Base-by-base conservation (phyloP, 1,284 basidiomycete species). In the Pseudozyma thailandica region DNA sequence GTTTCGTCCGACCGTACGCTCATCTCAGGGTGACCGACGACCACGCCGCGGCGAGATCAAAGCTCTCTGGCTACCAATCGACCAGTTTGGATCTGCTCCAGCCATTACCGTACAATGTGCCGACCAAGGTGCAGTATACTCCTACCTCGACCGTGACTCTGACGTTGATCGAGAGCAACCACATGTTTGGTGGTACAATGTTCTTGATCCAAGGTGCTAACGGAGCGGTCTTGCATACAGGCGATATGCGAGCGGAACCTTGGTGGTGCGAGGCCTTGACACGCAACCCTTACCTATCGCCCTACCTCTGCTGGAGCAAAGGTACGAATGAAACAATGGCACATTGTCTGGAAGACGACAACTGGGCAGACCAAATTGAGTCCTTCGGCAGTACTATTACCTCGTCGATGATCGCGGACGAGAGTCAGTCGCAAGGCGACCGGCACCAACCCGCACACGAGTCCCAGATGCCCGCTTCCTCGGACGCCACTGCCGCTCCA, bases 121-220 rank as follows among this genome's bases (percentile, higher is more conserved):
- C 93, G 0, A 91, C 88, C 0, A 72, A 83, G 30, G 86, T 89
- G 39, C 87, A 89, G 18, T 84, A 94, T 20, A 85, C 87, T 6
- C 85, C 85, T 9, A 87, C 90, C 56, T 83, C 80, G 0, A 62
- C 46, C 1, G 88, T 93, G 3, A 89, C 85, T 0, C 87, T 96
- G 58, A 95, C 93, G 0, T 86, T 92, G 3, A 84, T 97, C 15
- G 91, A 94, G 73, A 93, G 94, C 1, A 97, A 97, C 79, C 94
- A 97, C 80, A 96, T 93, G 82, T 93, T 92, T 10, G 94, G 94
- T 0, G 90, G 92, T 0, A 89, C 92, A 27, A 96, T 97, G 94
- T 94, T 91, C 82, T 87, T 96, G 16, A 88, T 96, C 52, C 91
- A 93, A 78, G 92, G 92, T 6, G 46, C 84, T 2, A 82, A 87